These are phyloP conservation scores for Rickenella mellea DNA, from an alignment of 768 basidiomycete species.

Conservation along the genomic window DNA sequence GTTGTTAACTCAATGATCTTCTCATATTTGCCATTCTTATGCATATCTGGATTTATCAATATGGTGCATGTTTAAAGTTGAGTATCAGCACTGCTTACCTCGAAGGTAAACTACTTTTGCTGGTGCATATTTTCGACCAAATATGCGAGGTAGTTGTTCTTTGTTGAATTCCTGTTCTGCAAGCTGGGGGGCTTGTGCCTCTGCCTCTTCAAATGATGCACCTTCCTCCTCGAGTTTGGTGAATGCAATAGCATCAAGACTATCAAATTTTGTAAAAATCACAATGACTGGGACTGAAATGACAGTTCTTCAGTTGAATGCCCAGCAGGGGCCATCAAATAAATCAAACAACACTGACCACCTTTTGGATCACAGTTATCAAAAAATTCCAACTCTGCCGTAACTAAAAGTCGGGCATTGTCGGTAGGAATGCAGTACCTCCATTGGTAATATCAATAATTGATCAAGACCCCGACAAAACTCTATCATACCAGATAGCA, in stretches of 20 bases:
- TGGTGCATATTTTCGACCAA: conserved; percentile 10
- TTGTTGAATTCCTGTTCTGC: conserved; percentile 7
- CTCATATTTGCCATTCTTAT: conserved; percentile 7
- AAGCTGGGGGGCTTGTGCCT: too few species aligned
- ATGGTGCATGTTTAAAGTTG: background rate
- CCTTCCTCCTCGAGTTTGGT: conserved; percentile 7
- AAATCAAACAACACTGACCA: conserved; percentile 3
- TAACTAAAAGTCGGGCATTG: conserved; percentile 16
- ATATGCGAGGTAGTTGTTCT: conserved; percentile 10
- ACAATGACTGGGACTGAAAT: conserved; percentile 27
- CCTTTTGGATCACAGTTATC: conserved; percentile 11
- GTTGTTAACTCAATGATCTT: conserved; percentile 13
- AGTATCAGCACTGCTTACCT: conserved; percentile 3
- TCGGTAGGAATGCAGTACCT: conserved; percentile 31
- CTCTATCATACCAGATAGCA: conserved; percentile 25
- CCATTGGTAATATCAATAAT: background rate
- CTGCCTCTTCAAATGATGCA: conserved; percentile 6
- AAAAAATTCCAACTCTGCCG: conserved; percentile 22
- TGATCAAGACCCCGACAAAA: background rate
- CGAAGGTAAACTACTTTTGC: conserved; percentile 9
- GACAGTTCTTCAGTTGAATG: background rate
- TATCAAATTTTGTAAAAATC: conserved; percentile 30
- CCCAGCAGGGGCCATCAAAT: background rate
- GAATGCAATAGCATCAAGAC: conserved; percentile 14
- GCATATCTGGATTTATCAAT: conserved; percentile 12